Percentiles rank a stretch among this genome's conserved stretches.
Conservation (phyloP, 495 filamentous ascomycete species). For the Clavariopsis aquatica region DNA sequence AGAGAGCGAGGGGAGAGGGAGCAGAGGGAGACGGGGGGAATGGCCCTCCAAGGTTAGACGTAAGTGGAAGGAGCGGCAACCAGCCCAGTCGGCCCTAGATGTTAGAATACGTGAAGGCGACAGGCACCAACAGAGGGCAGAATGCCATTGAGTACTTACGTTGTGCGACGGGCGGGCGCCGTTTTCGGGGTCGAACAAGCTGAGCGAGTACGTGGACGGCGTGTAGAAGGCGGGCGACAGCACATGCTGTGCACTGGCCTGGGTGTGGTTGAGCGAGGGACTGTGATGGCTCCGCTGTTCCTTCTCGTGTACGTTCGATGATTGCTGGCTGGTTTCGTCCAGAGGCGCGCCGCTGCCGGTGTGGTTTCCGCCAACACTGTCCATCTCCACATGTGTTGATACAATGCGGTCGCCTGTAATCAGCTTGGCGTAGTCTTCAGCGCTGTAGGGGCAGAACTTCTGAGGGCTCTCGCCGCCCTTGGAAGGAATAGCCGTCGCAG, state of each 20-base stretch:
- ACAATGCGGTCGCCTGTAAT: constrained; percentile 19
- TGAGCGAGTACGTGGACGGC: constrained; percentile 9
- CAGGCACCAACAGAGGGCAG: not conserved
- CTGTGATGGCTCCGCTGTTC: constrained; percentile 23
- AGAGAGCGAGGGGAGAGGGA: not conserved
- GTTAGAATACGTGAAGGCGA: constrained; percentile 1
- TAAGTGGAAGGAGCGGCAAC: not conserved
- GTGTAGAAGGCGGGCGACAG: constrained; percentile 16
- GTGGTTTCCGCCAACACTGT: not conserved
- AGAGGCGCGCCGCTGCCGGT: constrained; percentile 19
- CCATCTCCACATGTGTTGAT: constrained; percentile 26
- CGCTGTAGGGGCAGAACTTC: constrained; percentile 18
- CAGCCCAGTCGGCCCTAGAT: no score
- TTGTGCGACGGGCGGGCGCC: constrained; percentile 5
- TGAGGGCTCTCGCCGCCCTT: constrained; percentile 19
- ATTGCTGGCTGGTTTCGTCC: constrained; percentile 6
- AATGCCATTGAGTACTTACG: constrained; percentile 13
- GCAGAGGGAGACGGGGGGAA: no score
- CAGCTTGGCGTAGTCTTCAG: constrained; percentile 22
- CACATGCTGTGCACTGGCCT: not conserved
- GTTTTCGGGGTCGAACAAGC: not conserved
- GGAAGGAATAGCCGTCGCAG: constrained; percentile 1
- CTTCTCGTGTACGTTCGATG: not conserved
- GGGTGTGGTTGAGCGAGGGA: not conserved
- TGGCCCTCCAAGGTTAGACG: not conserved